Percentiles rank a stretch among this genome's conserved stretches.
phyloP scores from a whole-genome alignment of 768 basidiomycete genomes.

The Strobilomyces confusus region DNA sequence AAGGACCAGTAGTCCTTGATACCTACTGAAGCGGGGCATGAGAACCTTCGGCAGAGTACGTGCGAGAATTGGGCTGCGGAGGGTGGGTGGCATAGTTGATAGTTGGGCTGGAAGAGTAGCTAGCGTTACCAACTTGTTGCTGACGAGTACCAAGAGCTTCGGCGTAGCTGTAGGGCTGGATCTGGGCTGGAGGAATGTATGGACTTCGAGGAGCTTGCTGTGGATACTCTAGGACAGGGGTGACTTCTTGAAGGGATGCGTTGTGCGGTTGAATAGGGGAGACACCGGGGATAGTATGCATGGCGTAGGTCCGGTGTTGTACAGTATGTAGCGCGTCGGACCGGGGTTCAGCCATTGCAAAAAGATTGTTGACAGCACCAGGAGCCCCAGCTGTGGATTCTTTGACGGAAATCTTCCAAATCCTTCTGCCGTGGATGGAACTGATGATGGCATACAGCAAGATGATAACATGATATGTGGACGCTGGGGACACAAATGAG shows the following conservation, averaged over 20 bases:
- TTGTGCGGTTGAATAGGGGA: conserved; percentile 7
- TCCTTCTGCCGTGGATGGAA: conserved; percentile 16
- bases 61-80: conserved; percentile 15
- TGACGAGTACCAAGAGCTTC: background rate
- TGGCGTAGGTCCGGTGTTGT: conserved; percentile 5
- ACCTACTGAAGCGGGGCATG: conserved; percentile 13
- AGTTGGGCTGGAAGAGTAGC: conserved; percentile 8
- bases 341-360: conserved; percentile 11
- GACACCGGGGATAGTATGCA: conserved; percentile 6
- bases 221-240: background rate
- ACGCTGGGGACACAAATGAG: conserved; percentile 11
- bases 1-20: conserved; percentile 5
- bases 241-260: conserved; percentile 1
- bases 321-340: background rate
- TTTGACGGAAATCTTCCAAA: conserved; percentile 25
- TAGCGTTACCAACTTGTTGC: conserved; percentile 1
- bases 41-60: conserved; percentile 10
- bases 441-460: conserved; percentile 23
- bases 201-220: conserved; percentile 1
- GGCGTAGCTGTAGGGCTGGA: conserved; percentile 5
- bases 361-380: background rate
- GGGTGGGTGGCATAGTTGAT: conserved; percentile 1
- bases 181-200: background rate
- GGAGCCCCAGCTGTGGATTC: conserved; percentile 10
- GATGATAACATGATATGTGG: conserved; percentile 22